Evolutionary conservation across 352 stramenopile species (phyloP), one percentile per base, ranked within the genome.

Genomic region (Pythium oligandrum): DNA sequence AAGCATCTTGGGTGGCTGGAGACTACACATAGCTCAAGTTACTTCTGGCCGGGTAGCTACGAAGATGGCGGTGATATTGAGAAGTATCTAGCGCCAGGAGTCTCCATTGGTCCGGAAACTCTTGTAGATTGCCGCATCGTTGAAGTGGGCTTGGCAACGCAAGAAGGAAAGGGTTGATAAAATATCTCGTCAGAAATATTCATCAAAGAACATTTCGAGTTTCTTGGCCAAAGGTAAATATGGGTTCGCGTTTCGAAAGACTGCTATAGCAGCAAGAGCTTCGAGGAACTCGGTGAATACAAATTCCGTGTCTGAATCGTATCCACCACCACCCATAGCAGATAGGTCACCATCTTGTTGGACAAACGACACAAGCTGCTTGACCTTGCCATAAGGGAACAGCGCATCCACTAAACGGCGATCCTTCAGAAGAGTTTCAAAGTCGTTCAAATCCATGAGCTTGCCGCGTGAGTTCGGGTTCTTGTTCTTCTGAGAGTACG

Each of bases 11-110:
- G 81, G 0, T 94, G 83, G 83, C 57, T 94, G 35, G 46, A 85
- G 5, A 90, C 79, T 1, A 84, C 57, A 26, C 75, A 78, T 11
- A 83, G 76, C 33, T 73, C 76, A 4, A 91, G 72, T 36, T 88
- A 86, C 36, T 94, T 90, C 52, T 94, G 83, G 83, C 83, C 83
- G 0, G 81, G 83, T 30, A 92, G 81, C 57, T 94, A 91, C 63
- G 77, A 89, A 63, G 73, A 92, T 57, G 75, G 73, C 39, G 81
- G 81, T 5, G 83, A 92, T 31, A 68, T 92, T 17, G 83, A 94
- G 59, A 52, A 66, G 31, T 70, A 70, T 52, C 49, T 94, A n/a
- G 58, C 67, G 1, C 53, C 59, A 0, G 72, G 64, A 1, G 66
- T 92, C 3, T 45, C 31, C 0, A 63, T 94, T 4, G 70, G 66